phyloP scores from a whole-genome alignment of 176 grass and related monocot genomes.

The Elaeis guineensis region DNA sequence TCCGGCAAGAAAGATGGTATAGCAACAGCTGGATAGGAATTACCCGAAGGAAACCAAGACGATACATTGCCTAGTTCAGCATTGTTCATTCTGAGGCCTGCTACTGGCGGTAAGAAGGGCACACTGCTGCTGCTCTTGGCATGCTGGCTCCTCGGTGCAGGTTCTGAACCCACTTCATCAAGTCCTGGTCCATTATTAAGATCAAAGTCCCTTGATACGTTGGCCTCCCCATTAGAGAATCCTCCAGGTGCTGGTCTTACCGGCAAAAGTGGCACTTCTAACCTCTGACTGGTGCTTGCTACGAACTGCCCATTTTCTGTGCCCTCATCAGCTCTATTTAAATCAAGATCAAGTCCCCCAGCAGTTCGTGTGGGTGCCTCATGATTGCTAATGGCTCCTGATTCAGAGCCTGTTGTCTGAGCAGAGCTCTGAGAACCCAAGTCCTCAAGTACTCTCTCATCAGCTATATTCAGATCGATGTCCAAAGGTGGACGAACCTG shows the following conservation, averaged over 20 bases:
- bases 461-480: slow-evolving; percentile 72
- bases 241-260: slow-evolving; percentile 16
- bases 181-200: slow-evolving; percentile 60
- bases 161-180: slow-evolving; percentile 44
- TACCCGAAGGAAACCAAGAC: slow-evolving; percentile 18
- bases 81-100: slow-evolving; percentile 44
- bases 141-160: slow-evolving; percentile 35
- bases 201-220: slow-evolving; percentile 50
- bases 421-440: slow-evolving; percentile 40
- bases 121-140: slow-evolving; percentile 41
- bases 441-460: slow-evolving; percentile 65
- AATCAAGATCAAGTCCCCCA: slow-evolving; percentile 55
- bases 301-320: slow-evolving; percentile 41
- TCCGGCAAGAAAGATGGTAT: slow-evolving; percentile 55
- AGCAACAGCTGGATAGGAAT: slow-evolving; percentile 35
- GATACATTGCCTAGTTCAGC: neutral
- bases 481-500: slow-evolving; percentile 40
- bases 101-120: slow-evolving; percentile 43
- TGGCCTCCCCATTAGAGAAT: slow-evolving; percentile 29
- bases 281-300: slow-evolving; percentile 24
- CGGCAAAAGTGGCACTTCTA: slow-evolving; percentile 38
- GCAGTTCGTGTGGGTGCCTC: slow-evolving; percentile 27
- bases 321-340: slow-evolving; percentile 61
- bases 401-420: slow-evolving; percentile 41
- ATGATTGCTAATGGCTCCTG: slow-evolving; percentile 38